Base-by-base conservation (phyloP, 805 yeast genomes). In the Yamadazyma sp. region DNA sequence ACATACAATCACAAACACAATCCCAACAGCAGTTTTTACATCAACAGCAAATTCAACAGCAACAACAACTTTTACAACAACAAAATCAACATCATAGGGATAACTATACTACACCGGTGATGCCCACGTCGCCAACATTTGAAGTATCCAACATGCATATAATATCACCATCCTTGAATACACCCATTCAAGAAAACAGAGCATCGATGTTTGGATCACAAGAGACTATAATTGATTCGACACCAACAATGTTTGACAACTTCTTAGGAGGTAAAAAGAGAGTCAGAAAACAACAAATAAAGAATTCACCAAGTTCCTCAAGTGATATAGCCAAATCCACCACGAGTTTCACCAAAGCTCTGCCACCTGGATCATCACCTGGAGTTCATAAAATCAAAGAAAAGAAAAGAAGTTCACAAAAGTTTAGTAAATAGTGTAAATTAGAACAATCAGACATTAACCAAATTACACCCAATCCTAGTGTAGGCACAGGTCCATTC, bases 181-280 rank as follows among this genome's bases (percentile, higher is more conserved):
- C 54, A 1, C 51, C 51, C 13, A 35, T 37, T 7, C 19, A 31
- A 2, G 34, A 37, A 9, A 46, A 38, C 8, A 27, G 7, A 10
- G 10, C 23, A 10, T 19, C 32, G 16, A 12, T 20, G 17, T 35
- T 30, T 15, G 43, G 31, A 9, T 23, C 33, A 3, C 36, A 27
- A 16, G 39, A 27, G 7, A 30, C 33, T 11, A 31, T 30, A 2
- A 23, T 14, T 18, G 23, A 20, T 6, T 30, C 24, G 11, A 22
- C 25, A 20, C 33, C 48, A 7, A 54, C 50, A 4, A 48, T 54
- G 45, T 49, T 58, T 23, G 64, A 58, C 31, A 48, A 43, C 26
- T 36, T 59, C 12, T 36, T 58, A 7, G 56, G 61, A 3, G 48
- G 51, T 7, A 49, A 45, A 20, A 58, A 57, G 38, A 54, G 55